Percentiles rank a stretch among this genome's conserved stretches.
Evolutionary conservation across 2,329 filamentous ascomycete genomes (phyloP).

Genomic region (Exophiala lecanii-corni): DNA sequence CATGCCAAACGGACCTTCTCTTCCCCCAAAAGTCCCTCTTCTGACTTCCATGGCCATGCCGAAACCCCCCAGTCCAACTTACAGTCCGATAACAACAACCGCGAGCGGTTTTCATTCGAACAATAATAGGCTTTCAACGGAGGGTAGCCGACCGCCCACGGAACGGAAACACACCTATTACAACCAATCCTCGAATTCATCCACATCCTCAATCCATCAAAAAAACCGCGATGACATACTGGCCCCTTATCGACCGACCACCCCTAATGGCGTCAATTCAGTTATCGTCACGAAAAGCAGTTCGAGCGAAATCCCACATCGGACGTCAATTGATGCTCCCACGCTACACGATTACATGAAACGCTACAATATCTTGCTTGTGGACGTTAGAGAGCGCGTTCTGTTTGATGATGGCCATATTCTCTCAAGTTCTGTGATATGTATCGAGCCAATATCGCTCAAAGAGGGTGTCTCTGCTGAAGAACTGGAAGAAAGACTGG

Average conservation of each 20-base stretch:
- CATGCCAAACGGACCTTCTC: conserved; percentile 27
- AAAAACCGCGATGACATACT: conserved; percentile 34
- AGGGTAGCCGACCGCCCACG: conserved; percentile 35
- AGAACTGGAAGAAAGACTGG: conserved; percentile 50
- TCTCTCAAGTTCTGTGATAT: conserved; percentile 75
- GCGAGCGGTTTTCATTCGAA: conserved; percentile 36
- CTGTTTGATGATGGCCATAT: conserved; percentile 88
- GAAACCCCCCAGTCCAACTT: conserved; percentile 45
- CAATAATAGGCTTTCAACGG: conserved; percentile 38
- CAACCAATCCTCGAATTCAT: conserved; percentile 34
- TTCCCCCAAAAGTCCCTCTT: conserved; percentile 42
- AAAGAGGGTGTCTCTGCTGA: conserved; percentile 64
- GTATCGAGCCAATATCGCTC: conserved; percentile 77
- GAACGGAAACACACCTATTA: conserved; percentile 27
- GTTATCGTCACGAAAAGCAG: conserved; percentile 38
- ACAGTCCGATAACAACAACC: conserved; percentile 42
- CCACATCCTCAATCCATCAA: conserved; percentile 33
- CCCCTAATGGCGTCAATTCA: conserved; percentile 39
- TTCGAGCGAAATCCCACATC: conserved; percentile 50
- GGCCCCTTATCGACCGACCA: conserved; percentile 39
- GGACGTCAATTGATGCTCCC: conserved; percentile 60
- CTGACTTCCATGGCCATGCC: conserved; percentile 36
- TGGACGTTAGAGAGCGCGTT: conserved; percentile 77
- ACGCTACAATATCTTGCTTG: conserved; percentile 66
- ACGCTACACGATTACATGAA: conserved; percentile 67